phyloP scores from a whole-genome alignment of 129 eudicot genomes.

The Smallanthus sonchifolius region DNA sequence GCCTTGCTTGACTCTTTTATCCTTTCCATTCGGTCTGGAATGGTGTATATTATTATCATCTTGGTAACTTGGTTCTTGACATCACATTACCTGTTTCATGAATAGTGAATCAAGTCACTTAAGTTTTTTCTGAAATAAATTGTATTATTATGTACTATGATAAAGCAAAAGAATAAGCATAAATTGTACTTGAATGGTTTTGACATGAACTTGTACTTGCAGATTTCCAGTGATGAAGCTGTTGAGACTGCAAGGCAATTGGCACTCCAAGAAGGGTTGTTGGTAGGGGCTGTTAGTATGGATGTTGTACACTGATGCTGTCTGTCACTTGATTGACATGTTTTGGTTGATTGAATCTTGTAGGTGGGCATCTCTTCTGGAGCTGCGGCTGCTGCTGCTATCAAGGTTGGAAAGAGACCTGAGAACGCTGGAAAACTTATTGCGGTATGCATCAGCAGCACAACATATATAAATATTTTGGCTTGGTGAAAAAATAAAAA shows the following conservation, averaged over 20 bases:
- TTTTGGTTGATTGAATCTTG: background rate
- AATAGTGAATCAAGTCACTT: too few species aligned
- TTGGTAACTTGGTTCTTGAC: too few species aligned
- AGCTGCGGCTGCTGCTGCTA: conserved; percentile 97
- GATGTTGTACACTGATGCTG: background rate
- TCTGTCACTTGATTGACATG: background rate
- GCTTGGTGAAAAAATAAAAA: background rate
- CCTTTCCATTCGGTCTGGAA: too few species aligned
- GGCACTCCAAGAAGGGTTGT: conserved; percentile 92
- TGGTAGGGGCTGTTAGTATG: conserved; percentile 46
- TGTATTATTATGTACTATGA: too few species aligned
- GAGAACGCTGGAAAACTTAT: conserved; percentile 98
- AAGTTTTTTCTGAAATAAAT: too few species aligned
- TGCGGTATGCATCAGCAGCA: conserved; percentile 52
- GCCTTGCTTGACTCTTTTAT: too few species aligned
- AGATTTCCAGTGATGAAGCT: conserved; percentile 97
- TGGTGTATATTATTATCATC: too few species aligned
- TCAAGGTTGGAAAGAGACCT: conserved; percentile 87
- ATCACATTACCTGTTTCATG: too few species aligned
- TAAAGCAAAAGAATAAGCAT: background rate
- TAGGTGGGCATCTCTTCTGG: conserved; percentile 99
- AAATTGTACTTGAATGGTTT: background rate
- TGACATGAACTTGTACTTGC: conserved; percentile 13
- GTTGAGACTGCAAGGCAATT: conserved; percentile 90
- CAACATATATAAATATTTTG: background rate